Evolutionary conservation across 1,284 basidiomycete genomes (phyloP).

Genomic region (Dichomitus squalens): DNA sequence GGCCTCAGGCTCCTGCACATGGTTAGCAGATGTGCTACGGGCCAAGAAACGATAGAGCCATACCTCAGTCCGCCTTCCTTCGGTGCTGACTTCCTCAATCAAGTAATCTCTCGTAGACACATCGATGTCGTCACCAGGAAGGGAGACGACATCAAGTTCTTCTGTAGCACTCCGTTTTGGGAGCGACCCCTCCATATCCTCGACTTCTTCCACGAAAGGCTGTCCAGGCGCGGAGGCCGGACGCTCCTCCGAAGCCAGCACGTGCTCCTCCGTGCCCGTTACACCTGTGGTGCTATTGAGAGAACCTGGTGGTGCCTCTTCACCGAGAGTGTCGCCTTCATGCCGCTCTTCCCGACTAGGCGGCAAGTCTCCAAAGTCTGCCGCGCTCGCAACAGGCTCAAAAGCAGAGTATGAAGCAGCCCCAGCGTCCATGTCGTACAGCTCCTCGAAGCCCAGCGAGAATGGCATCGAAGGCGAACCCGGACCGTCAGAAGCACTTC

Average conservation of each 20-base stretch:
- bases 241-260: neutral
- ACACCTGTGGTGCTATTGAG: too few relatives aligned
- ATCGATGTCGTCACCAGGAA: slow-evolving; percentile 1
- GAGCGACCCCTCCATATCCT: slow-evolving; percentile 1
- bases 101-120: slow-evolving; percentile 17
- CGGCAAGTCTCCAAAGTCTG: slow-evolving; percentile 24
- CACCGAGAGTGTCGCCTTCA: neutral
- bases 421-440: slow-evolving; percentile 28
- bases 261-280: neutral
- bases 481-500: neutral
- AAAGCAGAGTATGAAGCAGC: neutral
- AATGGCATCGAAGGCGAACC: neutral
- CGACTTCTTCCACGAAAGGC: slow-evolving; percentile 4
- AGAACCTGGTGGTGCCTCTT: too few relatives aligned
- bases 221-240: neutral
- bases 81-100: slow-evolving; percentile 32
- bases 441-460: slow-evolving; percentile 25
- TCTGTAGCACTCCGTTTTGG: neutral
- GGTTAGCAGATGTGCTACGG: neutral
- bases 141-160: slow-evolving; percentile 8
- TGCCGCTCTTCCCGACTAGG: slow-evolving; percentile 2
- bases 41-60: neutral
- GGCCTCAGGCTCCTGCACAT: slow-evolving; percentile 23
- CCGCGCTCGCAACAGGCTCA: slow-evolving; percentile 18
- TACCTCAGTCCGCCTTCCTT: slow-evolving; percentile 31